phyloP scores from a whole-genome alignment of 176 grass and related monocot species.

The Lolium perenne region DNA sequence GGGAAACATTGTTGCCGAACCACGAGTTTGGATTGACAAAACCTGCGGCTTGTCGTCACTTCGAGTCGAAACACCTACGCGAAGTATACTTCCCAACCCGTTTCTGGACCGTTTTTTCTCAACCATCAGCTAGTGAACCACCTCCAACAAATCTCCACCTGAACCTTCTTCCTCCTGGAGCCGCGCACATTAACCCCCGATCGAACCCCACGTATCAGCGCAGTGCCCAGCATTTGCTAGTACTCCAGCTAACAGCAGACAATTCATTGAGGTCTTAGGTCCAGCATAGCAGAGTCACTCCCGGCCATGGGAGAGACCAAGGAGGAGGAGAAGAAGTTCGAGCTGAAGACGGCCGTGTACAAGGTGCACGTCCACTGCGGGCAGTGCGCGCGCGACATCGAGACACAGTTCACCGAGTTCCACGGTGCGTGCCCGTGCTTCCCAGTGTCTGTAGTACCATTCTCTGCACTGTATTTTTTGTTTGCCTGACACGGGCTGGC shows the following conservation, averaged over 20 bases:
- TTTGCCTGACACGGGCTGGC: background rate
- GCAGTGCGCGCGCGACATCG: slow-evolving; percentile 58
- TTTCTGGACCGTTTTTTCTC: slow-evolving; percentile 26
- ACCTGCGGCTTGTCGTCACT: background rate
- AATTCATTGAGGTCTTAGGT: background rate
- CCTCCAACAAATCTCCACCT: slow-evolving; percentile 65
- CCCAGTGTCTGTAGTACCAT: background rate
- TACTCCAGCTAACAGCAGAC: background rate
- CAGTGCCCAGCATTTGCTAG: background rate
- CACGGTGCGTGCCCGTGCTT: slow-evolving; percentile 17
- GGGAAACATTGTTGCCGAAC: background rate
- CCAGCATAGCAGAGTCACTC: background rate
- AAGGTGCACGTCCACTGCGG: slow-evolving; percentile 80
- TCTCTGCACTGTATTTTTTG: background rate
- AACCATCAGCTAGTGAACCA: slow-evolving; percentile 59
- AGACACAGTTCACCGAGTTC: slow-evolving; percentile 69
- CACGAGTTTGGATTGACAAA: slow-evolving; percentile 46
- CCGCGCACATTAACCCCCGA: background rate
- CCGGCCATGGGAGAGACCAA: slow-evolving; percentile 32
- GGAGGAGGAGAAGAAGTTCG: slow-evolving; percentile 38
- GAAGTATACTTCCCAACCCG: background rate
- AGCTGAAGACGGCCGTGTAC: slow-evolving; percentile 59
- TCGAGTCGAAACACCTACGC: background rate
- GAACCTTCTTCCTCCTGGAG: background rate
- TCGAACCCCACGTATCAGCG: no score